phyloP scores from a whole-genome alignment of 345 rosid genomes.

The Boechera retrofracta region DNA sequence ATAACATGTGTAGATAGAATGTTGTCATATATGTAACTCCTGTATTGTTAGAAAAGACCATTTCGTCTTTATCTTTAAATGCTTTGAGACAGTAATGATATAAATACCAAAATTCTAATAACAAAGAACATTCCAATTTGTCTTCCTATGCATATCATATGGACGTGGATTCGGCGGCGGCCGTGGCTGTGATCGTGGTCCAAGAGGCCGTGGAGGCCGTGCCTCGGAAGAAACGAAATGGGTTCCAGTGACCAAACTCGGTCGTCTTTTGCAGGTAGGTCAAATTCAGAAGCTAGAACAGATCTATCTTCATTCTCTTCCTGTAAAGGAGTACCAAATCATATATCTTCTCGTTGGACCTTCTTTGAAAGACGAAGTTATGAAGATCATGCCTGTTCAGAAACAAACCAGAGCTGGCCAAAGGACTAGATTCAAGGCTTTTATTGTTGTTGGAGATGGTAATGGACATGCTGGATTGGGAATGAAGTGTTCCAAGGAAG shows the following conservation, averaged over 20 bases:
- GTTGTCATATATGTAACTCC: no score
- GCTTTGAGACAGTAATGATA: no score
- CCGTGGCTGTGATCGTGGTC: constrained; percentile 39
- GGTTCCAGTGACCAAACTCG: constrained; percentile 84
- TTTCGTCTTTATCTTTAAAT: no score
- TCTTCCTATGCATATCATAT: no score
- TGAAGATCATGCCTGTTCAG: constrained; percentile 90
- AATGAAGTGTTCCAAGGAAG: no score
- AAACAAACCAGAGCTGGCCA: constrained; percentile 82
- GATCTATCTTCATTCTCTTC: constrained; percentile 79
- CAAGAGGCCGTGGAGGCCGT: constrained; percentile 49
- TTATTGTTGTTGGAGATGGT: no score
- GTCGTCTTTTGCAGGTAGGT: constrained; percentile 65
- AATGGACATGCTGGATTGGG: no score
- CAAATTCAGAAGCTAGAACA: constrained; percentile 63
- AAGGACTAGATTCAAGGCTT: constrained; percentile 65
- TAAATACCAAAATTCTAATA: no score
- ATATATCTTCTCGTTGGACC: constrained; percentile 68
- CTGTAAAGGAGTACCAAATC: constrained; percentile 83
- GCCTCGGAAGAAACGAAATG: constrained; percentile 77
- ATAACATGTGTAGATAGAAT: no score
- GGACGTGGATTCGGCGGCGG: constrained; percentile 60
- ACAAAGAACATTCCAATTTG: no score
- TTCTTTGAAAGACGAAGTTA: constrained; percentile 78
- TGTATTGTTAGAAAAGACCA: no score